phyloP scores from a whole-genome alignment of 2,329 filamentous ascomycete species.

The Talaromyces sp. region DNA sequence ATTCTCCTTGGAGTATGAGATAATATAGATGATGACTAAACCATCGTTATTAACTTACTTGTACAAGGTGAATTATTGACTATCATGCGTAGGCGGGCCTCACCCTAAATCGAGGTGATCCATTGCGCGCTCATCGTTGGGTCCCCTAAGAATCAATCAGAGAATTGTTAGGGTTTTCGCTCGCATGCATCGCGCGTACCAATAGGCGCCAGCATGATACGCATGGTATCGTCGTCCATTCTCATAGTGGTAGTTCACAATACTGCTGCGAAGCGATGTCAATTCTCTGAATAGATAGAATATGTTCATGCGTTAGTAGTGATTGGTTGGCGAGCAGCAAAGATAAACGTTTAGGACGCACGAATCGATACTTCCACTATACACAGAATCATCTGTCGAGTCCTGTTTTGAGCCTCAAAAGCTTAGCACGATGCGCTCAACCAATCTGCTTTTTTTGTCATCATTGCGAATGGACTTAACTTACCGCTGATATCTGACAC shows the following conservation, averaged over 20 bases:
- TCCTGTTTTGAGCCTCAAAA: background rate
- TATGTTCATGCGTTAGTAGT: too few species aligned
- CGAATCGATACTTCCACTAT: conserved; percentile 8
- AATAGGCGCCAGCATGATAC: conserved; percentile 12
- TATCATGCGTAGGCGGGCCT: background rate
- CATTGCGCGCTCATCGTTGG: conserved; percentile 10
- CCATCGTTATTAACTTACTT: background rate
- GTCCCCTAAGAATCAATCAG: conserved; percentile 5
- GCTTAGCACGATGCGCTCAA: too few species aligned
- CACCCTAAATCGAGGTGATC: conserved; percentile 9
- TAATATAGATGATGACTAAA: conserved; percentile 3
- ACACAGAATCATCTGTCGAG: background rate
- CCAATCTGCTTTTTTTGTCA: background rate
- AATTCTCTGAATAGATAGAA: background rate
- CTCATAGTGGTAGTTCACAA: conserved; percentile 19
- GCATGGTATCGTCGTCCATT: conserved; percentile 25
- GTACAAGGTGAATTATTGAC: background rate
- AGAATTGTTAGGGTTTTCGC: conserved; percentile 2
- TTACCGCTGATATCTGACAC: background rate
- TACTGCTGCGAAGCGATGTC: conserved; percentile 8
- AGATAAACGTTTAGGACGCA: background rate
- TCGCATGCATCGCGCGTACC: conserved; percentile 17
- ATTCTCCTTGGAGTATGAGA: conserved; percentile 7
- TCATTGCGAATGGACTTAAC: background rate
- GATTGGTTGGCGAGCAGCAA: background rate